Evolutionary conservation across 2,329 filamentous ascomycete genomes (phyloP).

Genomic region (Cladosporium sp.): DNA sequence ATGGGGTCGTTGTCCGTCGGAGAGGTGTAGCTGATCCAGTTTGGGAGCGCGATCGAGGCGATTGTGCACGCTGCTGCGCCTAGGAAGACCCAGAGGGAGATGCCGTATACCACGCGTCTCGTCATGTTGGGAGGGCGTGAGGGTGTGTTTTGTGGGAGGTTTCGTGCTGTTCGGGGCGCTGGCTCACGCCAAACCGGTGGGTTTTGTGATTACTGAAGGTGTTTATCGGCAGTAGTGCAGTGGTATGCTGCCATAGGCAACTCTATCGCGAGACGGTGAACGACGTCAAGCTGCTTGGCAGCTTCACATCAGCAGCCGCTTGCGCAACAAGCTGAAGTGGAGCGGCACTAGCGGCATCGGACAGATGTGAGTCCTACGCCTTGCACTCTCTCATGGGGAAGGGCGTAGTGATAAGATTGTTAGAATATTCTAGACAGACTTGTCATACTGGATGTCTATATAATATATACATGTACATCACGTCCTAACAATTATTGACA

Average conservation of each 20-base stretch:
- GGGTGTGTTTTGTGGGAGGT: no score
- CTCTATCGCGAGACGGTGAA: not conserved
- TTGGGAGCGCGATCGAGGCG: conserved; percentile 61
- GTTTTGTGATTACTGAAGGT: no score
- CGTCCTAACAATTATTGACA: not conserved
- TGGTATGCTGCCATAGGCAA: no score
- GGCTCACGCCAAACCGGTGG: not conserved
- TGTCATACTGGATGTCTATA: not conserved
- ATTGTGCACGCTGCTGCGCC: conserved; percentile 66
- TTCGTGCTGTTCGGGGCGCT: not conserved
- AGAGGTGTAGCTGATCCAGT: conserved; percentile 60
- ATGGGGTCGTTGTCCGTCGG: conserved; percentile 43
- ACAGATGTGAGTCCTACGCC: conserved; percentile 5
- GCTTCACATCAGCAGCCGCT: not conserved
- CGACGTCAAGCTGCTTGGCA: conserved; percentile 7
- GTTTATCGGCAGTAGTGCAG: not conserved
- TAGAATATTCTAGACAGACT: conserved; percentile 2
- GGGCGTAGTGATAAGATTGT: not conserved
- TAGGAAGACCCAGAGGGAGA: conserved; percentile 44
- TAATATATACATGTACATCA: no score
- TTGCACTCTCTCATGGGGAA: not conserved
- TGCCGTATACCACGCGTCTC: conserved; percentile 44
- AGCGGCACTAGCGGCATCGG: not conserved
- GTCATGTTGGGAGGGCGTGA: conserved; percentile 35
- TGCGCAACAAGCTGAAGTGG: not conserved